A percentile compares a stretch with the other conserved stretches of the same genome.
phyloP scores from a whole-genome alignment of 352 stramenopile species.

The Pythium dissimile region DNA sequence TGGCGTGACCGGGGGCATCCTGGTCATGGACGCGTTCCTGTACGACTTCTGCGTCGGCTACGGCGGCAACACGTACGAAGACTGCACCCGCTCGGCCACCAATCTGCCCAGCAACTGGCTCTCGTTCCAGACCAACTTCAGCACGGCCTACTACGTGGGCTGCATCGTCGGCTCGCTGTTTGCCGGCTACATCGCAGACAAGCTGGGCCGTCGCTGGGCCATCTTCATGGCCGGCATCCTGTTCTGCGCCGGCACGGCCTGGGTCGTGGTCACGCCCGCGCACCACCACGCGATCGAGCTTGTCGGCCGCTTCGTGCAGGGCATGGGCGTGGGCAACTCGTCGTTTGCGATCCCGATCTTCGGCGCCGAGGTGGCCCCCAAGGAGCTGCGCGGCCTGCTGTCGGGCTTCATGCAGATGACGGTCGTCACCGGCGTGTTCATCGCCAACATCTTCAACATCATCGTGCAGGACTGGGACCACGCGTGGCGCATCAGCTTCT shows the following conservation, averaged over 20 bases:
- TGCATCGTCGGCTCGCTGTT: conserved; percentile 31
- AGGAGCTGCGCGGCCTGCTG: conserved; percentile 29
- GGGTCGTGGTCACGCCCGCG: conserved; percentile 14
- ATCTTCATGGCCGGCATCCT: conserved; percentile 28
- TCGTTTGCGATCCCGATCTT: conserved; percentile 41
- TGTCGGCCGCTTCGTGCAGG: conserved; percentile 29
- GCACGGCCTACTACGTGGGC: conserved; percentile 35
- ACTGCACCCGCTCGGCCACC: conserved; percentile 11
- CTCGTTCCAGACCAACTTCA: conserved; percentile 34
- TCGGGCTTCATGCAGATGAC: conserved; percentile 38
- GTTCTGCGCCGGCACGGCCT: conserved; percentile 31
- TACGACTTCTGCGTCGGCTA: conserved; percentile 34
- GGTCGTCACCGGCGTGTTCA: conserved; percentile 28
- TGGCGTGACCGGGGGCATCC: conserved; percentile 32
- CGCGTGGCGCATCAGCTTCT: conserved; percentile 34
- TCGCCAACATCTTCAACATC: conserved; percentile 34
- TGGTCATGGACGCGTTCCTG: conserved; percentile 41
- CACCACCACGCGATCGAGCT: conserved; percentile 23
- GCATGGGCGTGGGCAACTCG: conserved; percentile 34
- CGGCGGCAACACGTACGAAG: conserved; percentile 27
- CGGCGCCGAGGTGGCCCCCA: conserved; percentile 34
- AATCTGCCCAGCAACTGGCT: conserved; percentile 33
- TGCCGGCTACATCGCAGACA: conserved; percentile 26
- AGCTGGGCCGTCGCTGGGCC: conserved; percentile 28
- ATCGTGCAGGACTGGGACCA: too few species aligned